These are phyloP conservation scores for Cudoniella acicularis DNA, from an alignment of 495 filamentous ascomycete genomes.

Conservation along the genomic window DNA sequence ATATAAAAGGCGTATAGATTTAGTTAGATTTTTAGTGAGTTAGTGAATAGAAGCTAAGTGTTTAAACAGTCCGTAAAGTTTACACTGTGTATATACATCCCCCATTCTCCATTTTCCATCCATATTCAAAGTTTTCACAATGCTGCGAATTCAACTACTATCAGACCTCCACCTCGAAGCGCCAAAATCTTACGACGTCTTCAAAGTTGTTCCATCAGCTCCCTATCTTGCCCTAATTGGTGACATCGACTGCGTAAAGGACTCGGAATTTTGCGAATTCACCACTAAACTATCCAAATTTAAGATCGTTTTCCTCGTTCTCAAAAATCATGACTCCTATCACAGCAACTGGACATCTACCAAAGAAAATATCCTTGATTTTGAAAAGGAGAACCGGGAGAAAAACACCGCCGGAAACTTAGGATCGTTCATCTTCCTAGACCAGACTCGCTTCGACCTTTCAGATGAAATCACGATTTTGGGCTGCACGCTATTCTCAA, in stretches of 20 bases:
- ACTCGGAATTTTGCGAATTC: constrained; percentile 41
- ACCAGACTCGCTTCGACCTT: constrained; percentile 41
- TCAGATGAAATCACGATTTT: constrained; percentile 35
- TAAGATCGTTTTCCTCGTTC: constrained; percentile 44
- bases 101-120: too few relatives aligned
- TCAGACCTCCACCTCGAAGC: constrained; percentile 13
- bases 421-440: constrained; percentile 44
- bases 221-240: constrained; percentile 51
- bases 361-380: constrained; percentile 36
- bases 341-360: too few relatives aligned
- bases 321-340: constrained; percentile 58
- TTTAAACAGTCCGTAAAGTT: too few relatives aligned
- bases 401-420: constrained; percentile 5
- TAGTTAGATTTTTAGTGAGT: too few relatives aligned
- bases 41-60: too few relatives aligned
- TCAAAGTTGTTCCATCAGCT: constrained; percentile 4
- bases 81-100: too few relatives aligned
- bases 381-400: constrained; percentile 19
- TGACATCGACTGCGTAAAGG: constrained; percentile 50
- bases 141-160: constrained; percentile 5
- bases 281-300: constrained; percentile 41
- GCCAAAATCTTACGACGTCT: background rate
- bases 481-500: constrained; percentile 47
- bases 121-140: too few relatives aligned
- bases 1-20: too few relatives aligned